phyloP scores from a whole-genome alignment of 2,329 filamentous ascomycete species.

The Paraphaeosphaeria minitans region DNA sequence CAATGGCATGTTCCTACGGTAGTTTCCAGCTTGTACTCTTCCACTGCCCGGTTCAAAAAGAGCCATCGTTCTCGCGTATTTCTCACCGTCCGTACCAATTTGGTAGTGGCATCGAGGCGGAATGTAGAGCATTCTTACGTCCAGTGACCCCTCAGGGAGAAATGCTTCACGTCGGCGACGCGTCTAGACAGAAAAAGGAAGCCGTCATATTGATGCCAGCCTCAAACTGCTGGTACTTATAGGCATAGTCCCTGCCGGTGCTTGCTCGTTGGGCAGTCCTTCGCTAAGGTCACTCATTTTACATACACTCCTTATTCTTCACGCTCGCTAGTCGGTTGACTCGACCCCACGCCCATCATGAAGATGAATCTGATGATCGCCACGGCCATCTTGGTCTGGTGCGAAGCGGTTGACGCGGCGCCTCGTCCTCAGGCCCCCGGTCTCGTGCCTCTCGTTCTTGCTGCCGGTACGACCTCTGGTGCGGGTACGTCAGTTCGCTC shows the following conservation, averaged over 20 bases:
- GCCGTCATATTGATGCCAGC: background rate
- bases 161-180: constrained; percentile 13
- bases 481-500: background rate
- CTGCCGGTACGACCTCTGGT: background rate
- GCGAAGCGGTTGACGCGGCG: constrained; percentile 11
- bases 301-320: background rate
- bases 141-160: constrained; percentile 16
- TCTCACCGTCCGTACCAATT: background rate
- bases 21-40: background rate
- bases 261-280: constrained; percentile 9
- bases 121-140: constrained; percentile 21
- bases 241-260: background rate
- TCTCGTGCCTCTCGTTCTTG: background rate
- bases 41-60: too few relatives aligned
- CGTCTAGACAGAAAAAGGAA: background rate
- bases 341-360: constrained; percentile 8
- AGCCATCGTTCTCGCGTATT: background rate
- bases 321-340: constrained; percentile 3
- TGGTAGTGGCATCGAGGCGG: too few relatives aligned
- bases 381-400: constrained; percentile 20
- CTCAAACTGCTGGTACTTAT: constrained; percentile 10
- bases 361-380: constrained; percentile 18
- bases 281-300: constrained; percentile 17
- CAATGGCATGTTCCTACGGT: background rate
- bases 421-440: constrained; percentile 16